These are phyloP conservation scores for Chrysopogon serrulatus DNA, from an alignment of 176 grass and related monocot genomes.

Conservation along the genomic window DNA sequence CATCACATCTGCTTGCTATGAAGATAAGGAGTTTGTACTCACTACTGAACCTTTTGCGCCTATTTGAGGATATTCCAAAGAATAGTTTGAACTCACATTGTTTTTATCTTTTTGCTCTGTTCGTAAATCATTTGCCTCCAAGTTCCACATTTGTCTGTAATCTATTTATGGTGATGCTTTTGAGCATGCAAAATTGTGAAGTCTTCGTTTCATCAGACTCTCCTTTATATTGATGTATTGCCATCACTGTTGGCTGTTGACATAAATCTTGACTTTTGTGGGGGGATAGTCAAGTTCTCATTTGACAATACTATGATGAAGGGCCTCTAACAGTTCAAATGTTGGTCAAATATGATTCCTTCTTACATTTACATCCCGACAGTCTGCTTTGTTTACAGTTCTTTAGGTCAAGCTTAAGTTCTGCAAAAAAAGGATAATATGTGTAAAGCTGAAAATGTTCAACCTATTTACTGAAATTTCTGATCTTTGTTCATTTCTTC, in stretches of 20 bases:
- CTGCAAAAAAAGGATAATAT: background rate
- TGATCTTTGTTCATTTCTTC: background rate
- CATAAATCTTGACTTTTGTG: too few relatives aligned
- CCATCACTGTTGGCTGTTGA: too few relatives aligned
- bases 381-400: background rate
- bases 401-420: background rate
- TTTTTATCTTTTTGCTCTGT: background rate
- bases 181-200: background rate
- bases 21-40: background rate
- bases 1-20: background rate
- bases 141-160: background rate
- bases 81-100: background rate
- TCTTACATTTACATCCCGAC: background rate
- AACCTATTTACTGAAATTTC: background rate
- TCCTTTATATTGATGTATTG: background rate
- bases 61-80: background rate
- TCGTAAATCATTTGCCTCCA: background rate
- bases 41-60: background rate
- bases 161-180: background rate
- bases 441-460: background rate
- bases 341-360: background rate
- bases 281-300: background rate
- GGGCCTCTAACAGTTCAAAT: background rate
- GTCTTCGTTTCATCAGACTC: background rate
- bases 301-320: background rate